Conservation (phyloP, 2,329 filamentous ascomycete species). For the Hymenoscyphus fraxineus region DNA sequence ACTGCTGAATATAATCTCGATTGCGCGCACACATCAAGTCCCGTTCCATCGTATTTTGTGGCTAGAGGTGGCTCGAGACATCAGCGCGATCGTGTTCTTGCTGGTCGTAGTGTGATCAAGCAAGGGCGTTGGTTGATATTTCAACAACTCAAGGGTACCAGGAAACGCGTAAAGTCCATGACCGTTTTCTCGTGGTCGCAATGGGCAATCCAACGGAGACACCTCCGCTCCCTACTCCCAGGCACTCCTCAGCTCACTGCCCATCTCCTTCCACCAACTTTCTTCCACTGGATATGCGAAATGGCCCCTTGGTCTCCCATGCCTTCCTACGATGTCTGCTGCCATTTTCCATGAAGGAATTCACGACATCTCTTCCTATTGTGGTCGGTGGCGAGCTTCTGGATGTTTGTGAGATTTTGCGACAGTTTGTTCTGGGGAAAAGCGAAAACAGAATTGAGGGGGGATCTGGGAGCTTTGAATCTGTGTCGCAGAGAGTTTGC, state of each 20-base stretch:
- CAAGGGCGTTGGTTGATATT: background rate
- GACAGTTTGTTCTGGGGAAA: background rate
- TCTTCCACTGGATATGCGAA: background rate
- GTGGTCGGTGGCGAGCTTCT: background rate
- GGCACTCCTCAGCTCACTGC: background rate
- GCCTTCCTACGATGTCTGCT: background rate
- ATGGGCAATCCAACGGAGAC: background rate
- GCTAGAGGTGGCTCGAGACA: background rate
- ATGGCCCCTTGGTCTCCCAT: background rate
- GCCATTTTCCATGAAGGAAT: background rate
- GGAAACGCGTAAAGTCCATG: background rate
- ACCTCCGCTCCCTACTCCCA: background rate
- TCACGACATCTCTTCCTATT: background rate
- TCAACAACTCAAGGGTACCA: background rate
- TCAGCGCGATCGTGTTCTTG: background rate
- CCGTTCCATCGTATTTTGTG: background rate
- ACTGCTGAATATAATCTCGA: background rate
- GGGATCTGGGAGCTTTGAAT: background rate
- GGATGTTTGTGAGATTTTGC: background rate
- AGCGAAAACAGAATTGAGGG: background rate
- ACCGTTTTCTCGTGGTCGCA: background rate
- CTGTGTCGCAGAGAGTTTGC: background rate
- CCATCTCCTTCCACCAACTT: background rate
- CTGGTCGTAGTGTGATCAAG: background rate
- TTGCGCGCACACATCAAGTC: background rate